Base-by-base conservation (phyloP, 768 basidiomycete species). In the Lactarius pseudohatsudake region DNA sequence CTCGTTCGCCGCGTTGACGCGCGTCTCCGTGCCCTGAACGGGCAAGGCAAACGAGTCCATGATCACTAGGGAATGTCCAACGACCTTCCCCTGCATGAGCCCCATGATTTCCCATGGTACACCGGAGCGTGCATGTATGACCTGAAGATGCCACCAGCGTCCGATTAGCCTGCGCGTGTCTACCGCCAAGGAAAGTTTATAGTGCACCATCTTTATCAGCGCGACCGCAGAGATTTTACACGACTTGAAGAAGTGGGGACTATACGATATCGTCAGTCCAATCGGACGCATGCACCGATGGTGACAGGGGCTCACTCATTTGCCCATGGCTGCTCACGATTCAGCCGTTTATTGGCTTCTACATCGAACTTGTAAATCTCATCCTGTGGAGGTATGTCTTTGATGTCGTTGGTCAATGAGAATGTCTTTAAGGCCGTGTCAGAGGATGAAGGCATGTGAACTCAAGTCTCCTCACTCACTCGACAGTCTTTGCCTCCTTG, bases 31-130 rank as follows among this genome's bases (percentile, higher is more conserved):
- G 16, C 97, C 97, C 76, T 97, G 93, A 2, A 98, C 96, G 1
- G 97, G 97, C 4, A 99, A 81, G 5, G 97, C 96, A 70, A 98
- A 98, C 13, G 94, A 94, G 77, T 99, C 97, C 86, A 97, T 89
- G 74, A 99, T 88, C 16, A 92, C 88, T 43, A 91, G 79, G 1
- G 89, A 81, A 68, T 87, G 88, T 2, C 86, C 90, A 10, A 92
- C 79, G 43, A 97, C 89, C 78, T 97, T 96, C 64, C 96, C 96
- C 77, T 97, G 96, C 95, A 99, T 97, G 38, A 98, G 85, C 11
- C 96, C 96, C 96, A 99, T 99, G 74, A 99, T 97, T 79, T 99
- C 96, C 80, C 98, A 93, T 65, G 91, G 90, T 6, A 97, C 96
- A 66, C 96, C 96, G 2, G 96, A 98, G 59, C 96, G 88, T 38